Conservation (phyloP, 108 stramenopile species). For the Cyclotella baltica region DNA sequence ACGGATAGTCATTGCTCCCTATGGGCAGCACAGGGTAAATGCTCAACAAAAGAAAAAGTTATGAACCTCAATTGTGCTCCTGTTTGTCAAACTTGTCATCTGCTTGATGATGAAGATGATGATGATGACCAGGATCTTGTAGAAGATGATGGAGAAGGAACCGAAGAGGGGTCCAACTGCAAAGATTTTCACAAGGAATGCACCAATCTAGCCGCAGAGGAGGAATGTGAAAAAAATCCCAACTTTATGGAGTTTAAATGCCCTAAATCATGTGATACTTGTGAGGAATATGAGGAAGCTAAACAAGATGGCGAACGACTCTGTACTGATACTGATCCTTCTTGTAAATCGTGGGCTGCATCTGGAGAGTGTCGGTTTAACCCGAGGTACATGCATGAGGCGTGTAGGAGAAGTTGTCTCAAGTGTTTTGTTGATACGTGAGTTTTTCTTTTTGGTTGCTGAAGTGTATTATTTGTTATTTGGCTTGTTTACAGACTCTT, state of each 20-base stretch:
- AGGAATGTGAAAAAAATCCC: conserved; percentile 56
- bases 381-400: conserved; percentile 47
- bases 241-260: conserved; percentile 49
- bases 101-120: conserved; percentile 11
- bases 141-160: background rate
- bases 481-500: background rate
- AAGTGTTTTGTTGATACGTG: conserved; percentile 45
- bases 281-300: background rate
- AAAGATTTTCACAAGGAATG: conserved; percentile 39
- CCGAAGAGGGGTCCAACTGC: conserved; percentile 8
- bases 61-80: too few species aligned
- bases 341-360: conserved; percentile 34
- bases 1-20: too few species aligned
- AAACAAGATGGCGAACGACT: background rate
- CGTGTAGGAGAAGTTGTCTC: conserved; percentile 46
- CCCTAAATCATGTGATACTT: background rate
- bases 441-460: background rate
- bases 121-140: background rate
- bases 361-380: conserved; percentile 46
- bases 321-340: conserved; percentile 30
- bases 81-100: too few species aligned
- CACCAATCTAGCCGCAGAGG: conserved; percentile 31
- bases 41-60: too few species aligned
- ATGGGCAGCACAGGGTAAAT: too few species aligned
- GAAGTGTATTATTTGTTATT: background rate